Percentiles rank a stretch among this genome's conserved stretches.
phyloP scores from a whole-genome alignment of 2,329 filamentous ascomycete genomes.

The Tolypocladium ophioglossoides region DNA sequence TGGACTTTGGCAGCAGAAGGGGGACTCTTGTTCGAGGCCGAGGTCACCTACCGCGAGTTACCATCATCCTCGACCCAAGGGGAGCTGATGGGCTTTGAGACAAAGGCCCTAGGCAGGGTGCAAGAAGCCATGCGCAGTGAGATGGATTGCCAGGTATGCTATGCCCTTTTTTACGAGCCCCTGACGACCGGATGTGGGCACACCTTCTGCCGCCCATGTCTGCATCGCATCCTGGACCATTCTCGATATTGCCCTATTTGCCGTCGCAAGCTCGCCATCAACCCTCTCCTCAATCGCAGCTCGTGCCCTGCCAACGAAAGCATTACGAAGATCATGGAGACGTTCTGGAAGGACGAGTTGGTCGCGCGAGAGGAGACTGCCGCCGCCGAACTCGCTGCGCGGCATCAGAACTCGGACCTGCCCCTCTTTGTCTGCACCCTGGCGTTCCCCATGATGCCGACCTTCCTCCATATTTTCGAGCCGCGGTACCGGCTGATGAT shows the following conservation, averaged over 20 bases:
- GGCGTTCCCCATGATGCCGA: conserved; percentile 72
- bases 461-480: conserved; percentile 85
- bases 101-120: conserved; percentile 36
- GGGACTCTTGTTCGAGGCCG: conserved; percentile 43
- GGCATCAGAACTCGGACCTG: conserved; percentile 46
- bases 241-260: conserved; percentile 73
- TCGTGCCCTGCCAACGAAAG: conserved; percentile 48
- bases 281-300: conserved; percentile 28
- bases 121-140: conserved; percentile 55
- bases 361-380: conserved; percentile 44
- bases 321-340: conserved; percentile 51
- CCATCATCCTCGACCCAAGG: conserved; percentile 13
- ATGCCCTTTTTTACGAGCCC: conserved; percentile 69
- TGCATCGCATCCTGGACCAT: conserved; percentile 67
- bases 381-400: conserved; percentile 45
- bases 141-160: conserved; percentile 84
- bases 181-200: conserved; percentile 81
- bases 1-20: conserved; percentile 56
- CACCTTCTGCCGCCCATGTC: conserved; percentile 75
- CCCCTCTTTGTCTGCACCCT: conserved; percentile 76
- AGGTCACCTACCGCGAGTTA: conserved; percentile 37
- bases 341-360: conserved; percentile 60
- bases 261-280: conserved; percentile 49
- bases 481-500: conserved; percentile 90
- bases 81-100: conserved; percentile 13